These are phyloP conservation scores for Aspergillus costaricaensis DNA, from an alignment of 2,329 filamentous ascomycete genomes.

Conservation along the genomic window DNA sequence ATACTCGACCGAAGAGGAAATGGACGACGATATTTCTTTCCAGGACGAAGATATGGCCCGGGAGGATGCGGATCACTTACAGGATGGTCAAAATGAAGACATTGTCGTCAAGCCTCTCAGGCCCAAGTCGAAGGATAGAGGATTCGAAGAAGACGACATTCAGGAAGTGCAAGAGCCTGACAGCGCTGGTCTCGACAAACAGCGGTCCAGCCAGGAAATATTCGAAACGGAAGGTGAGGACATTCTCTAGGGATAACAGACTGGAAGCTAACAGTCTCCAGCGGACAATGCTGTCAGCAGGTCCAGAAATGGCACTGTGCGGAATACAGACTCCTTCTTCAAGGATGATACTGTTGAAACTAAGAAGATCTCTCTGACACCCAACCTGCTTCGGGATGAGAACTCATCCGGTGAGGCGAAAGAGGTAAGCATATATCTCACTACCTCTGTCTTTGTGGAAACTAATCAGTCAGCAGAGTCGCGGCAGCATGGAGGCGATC, in stretches of 20 bases:
- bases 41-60: constrained; percentile 52
- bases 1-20: constrained; percentile 78
- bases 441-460: constrained; percentile 9
- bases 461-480: constrained; percentile 49
- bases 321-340: constrained; percentile 96
- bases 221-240: constrained; percentile 52
- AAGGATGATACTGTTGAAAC: constrained; percentile 94
- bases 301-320: constrained; percentile 80
- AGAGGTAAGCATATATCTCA: constrained; percentile 35
- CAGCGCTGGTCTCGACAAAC: constrained; percentile 38
- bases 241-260: not conserved
- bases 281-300: constrained; percentile 45
- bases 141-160: constrained; percentile 25
- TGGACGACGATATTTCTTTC: constrained; percentile 50
- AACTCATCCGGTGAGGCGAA: constrained; percentile 36
- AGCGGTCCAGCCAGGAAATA: constrained; percentile 67
- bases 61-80: constrained; percentile 35
- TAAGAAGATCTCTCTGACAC: constrained; percentile 95
- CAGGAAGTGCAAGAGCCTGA: constrained; percentile 30
- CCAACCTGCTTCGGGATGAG: constrained; percentile 86
- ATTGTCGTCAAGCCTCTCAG: constrained; percentile 49
- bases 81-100: constrained; percentile 38
- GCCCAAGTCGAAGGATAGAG: constrained; percentile 39
- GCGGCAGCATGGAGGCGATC: constrained; percentile 73
- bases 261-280: constrained; percentile 23